Percentiles rank a stretch among this genome's conserved stretches.
These are phyloP conservation scores for Diaporthe sp. DNA, from an alignment of 2,329 filamentous ascomycete species.

Conservation along the genomic window DNA sequence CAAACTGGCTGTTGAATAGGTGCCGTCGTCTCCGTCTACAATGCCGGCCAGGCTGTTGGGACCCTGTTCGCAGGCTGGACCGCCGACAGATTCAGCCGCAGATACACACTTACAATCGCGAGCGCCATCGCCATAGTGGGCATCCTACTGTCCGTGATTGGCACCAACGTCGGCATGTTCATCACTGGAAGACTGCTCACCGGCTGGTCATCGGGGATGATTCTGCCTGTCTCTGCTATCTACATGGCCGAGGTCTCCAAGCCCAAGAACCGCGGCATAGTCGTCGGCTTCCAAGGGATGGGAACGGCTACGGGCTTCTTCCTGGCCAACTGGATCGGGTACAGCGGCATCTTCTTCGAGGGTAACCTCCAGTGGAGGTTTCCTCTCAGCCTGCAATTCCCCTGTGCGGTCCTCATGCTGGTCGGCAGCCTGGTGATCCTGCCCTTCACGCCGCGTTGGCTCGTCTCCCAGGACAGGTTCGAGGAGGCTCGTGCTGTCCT, in stretches of 20 bases:
- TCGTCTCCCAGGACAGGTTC: conserved; percentile 43
- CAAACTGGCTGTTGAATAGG: conserved; percentile 31
- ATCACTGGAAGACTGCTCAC: conserved; percentile 47
- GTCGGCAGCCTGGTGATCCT: conserved; percentile 41
- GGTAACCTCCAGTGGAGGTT: conserved; percentile 52
- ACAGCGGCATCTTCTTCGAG: conserved; percentile 50
- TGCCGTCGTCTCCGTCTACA: conserved; percentile 51
- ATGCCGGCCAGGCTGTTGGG: conserved; percentile 50
- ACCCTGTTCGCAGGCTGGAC: conserved; percentile 49
- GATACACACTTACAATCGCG: conserved; percentile 51
- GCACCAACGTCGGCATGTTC: conserved; percentile 44
- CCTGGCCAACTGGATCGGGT: conserved; percentile 56
- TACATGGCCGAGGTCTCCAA: conserved; percentile 48
- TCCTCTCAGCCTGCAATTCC: conserved; percentile 51
- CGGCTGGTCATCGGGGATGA: conserved; percentile 45
- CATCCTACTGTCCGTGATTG: conserved; percentile 14
- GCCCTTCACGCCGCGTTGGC: conserved; percentile 49
- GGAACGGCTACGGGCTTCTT: conserved; percentile 54
- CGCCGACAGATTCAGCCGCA: conserved; percentile 52
- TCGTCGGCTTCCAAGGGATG: conserved; percentile 49
- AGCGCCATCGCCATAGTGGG: conserved; percentile 43
- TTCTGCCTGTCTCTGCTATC: conserved; percentile 45
- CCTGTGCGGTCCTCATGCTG: conserved; percentile 22
- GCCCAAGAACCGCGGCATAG: conserved; percentile 45
- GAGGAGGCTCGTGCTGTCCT: conserved; percentile 46